phyloP scores from a whole-genome alignment of 2,329 filamentous ascomycete genomes.

The Paecilomyces fulvus region DNA sequence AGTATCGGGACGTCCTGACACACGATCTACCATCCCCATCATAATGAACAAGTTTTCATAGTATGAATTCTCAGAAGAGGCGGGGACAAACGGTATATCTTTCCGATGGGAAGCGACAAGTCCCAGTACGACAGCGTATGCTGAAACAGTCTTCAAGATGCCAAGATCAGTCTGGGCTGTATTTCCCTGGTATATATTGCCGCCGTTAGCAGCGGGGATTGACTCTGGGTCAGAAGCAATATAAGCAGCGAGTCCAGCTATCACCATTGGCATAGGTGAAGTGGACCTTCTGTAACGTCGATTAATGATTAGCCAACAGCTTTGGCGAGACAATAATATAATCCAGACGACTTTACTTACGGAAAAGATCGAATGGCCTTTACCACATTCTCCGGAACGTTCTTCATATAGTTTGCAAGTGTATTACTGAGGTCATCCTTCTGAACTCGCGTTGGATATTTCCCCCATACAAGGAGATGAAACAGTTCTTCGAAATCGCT shows the following conservation, averaged over 20 bases:
- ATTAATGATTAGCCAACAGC: background rate
- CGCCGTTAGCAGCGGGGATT: constrained; percentile 13
- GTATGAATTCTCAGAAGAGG: constrained; percentile 38
- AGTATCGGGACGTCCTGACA: constrained; percentile 42
- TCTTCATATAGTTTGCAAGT: constrained; percentile 14
- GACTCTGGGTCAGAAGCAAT: constrained; percentile 11
- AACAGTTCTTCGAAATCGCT: constrained; percentile 25
- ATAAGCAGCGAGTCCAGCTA: constrained; percentile 22
- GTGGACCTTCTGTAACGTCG: constrained; percentile 9
- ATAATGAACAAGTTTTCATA: constrained; percentile 50
- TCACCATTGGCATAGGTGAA: constrained; percentile 17
- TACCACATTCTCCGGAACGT: constrained; percentile 14
- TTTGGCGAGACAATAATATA: too few relatives aligned
- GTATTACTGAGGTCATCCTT: constrained; percentile 9
- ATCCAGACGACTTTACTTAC: constrained; percentile 9
- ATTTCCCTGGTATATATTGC: constrained; percentile 18
- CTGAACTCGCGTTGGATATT: constrained; percentile 15
- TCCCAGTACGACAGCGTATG: constrained; percentile 18
- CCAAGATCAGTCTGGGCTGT: constrained; percentile 11
- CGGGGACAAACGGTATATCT: constrained; percentile 9
- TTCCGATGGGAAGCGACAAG: constrained; percentile 18
- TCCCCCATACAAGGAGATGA: constrained; percentile 22
- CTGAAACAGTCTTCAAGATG: constrained; percentile 16
- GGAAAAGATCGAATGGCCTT: constrained; percentile 15
- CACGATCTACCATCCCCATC: constrained; percentile 43